phyloP scores from a whole-genome alignment of 495 filamentous ascomycete species.

The Lepraria neglecta region DNA sequence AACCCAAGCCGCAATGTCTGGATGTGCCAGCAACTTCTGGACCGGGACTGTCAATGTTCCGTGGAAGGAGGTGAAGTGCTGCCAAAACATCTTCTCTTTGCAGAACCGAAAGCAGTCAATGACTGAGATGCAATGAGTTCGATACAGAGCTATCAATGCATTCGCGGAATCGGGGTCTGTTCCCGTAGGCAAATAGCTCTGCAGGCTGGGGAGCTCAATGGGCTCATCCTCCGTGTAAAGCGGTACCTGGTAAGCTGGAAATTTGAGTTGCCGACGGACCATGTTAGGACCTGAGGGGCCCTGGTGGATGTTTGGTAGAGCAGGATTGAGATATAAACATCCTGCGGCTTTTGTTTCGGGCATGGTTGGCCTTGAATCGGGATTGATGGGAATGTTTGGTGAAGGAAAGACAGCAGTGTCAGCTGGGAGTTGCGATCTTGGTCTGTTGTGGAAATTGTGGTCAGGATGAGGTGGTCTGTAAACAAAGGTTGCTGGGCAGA shows the following conservation, averaged over 20 bases:
- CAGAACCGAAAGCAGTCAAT: constrained; percentile 92
- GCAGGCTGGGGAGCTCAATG: constrained; percentile 70
- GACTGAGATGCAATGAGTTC: constrained; percentile 88
- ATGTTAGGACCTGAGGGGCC: constrained; percentile 37
- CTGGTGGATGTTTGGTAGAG: constrained; percentile 19
- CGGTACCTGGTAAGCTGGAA: constrained; percentile 50
- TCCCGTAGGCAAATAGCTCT: constrained; percentile 61
- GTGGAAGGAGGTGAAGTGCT: constrained; percentile 91
- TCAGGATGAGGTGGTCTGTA: not conserved
- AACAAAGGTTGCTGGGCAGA: not conserved
- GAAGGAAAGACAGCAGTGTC: constrained; percentile 67
- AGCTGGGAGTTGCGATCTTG: constrained; percentile 46
- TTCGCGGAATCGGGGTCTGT: constrained; percentile 79
- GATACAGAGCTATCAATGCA: constrained; percentile 77
- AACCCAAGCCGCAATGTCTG: constrained; percentile 82
- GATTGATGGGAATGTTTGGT: constrained; percentile 41
- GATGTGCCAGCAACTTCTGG: constrained; percentile 85
- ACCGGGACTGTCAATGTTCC: constrained; percentile 94
- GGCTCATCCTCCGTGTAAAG: constrained; percentile 55
- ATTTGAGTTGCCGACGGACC: constrained; percentile 60
- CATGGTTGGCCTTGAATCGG: constrained; percentile 30
- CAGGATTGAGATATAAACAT: constrained; percentile 23
- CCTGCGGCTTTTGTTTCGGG: constrained; percentile 13
- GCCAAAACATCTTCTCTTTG: constrained; percentile 90
- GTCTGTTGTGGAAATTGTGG: not conserved